Evolutionary conservation across 139 green algal species (phyloP).

Genomic region (Coccomyxa sp.): DNA sequence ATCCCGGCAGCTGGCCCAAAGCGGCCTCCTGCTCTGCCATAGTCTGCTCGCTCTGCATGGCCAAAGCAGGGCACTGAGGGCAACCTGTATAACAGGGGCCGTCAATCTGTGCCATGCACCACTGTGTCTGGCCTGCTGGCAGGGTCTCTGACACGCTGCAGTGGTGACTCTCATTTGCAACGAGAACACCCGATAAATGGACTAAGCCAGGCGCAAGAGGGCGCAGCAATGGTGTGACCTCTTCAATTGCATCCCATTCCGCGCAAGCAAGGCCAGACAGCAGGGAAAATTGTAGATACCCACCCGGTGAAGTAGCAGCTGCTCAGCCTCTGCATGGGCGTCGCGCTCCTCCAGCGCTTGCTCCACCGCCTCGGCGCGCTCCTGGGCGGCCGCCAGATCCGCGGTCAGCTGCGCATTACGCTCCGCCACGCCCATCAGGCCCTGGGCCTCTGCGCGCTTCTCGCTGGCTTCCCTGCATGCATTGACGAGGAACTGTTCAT

Average conservation of each 20-base stretch:
- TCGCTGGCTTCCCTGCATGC: neutral
- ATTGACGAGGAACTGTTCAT: too few relatives aligned
- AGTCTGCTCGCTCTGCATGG: neutral
- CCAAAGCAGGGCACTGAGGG: neutral
- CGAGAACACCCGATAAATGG: too few relatives aligned
- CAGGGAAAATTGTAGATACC: too few relatives aligned
- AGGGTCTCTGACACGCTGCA: too few relatives aligned
- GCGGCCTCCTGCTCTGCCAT: constrained; percentile 3
- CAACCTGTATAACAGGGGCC: neutral
- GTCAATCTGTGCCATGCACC: neutral
- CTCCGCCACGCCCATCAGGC: neutral
- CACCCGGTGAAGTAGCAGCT: neutral
- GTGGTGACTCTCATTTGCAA: too few relatives aligned
- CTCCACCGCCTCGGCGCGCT: neutral
- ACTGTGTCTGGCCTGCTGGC: too few relatives aligned
- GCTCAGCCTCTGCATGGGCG: neutral
- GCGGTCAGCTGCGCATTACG: neutral
- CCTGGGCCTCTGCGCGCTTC: neutral
- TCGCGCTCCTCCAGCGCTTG: neutral
- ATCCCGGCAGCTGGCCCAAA: constrained; percentile 1
- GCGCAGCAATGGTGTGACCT: neutral
- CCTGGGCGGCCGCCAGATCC: neutral
- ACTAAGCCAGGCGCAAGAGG: too few relatives aligned
- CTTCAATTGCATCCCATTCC: neutral
- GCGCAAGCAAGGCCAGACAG: neutral